Evolutionary conservation across 2,329 filamentous ascomycete species (phyloP), one percentile per base, ranked within the genome.

Genomic region (Juglanconis sp.): DNA sequence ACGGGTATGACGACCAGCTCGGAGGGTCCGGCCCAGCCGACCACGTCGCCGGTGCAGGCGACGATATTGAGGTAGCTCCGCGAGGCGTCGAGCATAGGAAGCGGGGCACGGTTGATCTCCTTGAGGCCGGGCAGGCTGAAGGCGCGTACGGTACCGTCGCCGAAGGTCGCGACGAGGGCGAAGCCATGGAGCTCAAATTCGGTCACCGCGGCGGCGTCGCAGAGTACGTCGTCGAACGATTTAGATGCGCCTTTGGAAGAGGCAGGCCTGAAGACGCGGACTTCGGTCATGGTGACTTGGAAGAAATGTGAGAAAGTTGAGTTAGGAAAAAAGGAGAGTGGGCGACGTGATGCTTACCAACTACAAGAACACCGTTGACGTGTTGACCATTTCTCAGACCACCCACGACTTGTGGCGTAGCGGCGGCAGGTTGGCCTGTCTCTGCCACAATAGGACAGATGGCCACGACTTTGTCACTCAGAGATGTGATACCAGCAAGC

Each of bases 241-340:
- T 95, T 96, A 58, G 92, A 91, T 0, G 94, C 93, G n/a, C 94
- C 95, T 75, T 96, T 98, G 24, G 87, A 82, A 1, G 85, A 85
- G 3, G 92, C 87, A 0, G 95, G 94, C 65, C 88, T 91, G 79
- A 97, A 96, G 53, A 99, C 87, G 59, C 93, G 87, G n/a, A 87
- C 88, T 67, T 92, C 91, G 1, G 88, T 91, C 72, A 83, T 79
- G 1, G 83, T 85, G 1, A 83, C 73, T 94, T 66, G 66, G 30
- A 17, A 2, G 30, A 17, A 2, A 3, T 54, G 58, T 77, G 65
- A 76, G 72, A 47, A 24, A 40, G 17, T 4, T 5, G 53, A 32
- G 7, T 15, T 11, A 15, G 10, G 34, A 44, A 8, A 24, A 17
- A 36, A 35, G 34, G 5, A 3, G 2, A n/a, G 10, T 17, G 15